Conservation (phyloP, 2,329 filamentous ascomycete species). For the Aspergillus sp. region DNA sequence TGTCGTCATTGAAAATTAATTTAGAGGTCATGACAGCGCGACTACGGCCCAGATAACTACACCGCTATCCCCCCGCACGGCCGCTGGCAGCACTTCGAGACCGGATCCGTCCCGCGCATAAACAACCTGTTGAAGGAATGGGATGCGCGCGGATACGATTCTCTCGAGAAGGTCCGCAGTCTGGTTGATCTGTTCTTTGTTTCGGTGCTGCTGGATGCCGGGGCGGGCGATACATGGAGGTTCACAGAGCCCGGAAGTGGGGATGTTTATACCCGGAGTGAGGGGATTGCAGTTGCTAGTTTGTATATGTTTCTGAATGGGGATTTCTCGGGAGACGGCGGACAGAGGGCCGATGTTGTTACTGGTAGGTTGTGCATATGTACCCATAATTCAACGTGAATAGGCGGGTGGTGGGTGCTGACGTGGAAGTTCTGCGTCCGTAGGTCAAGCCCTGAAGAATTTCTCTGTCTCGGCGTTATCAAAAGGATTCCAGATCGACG, state of each 20-base stretch:
- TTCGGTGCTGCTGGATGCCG: constrained; percentile 59
- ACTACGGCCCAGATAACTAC: constrained; percentile 51
- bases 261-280: constrained; percentile 42
- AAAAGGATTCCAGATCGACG: constrained; percentile 46
- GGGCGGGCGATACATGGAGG: constrained; percentile 52
- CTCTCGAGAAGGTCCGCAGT: constrained; percentile 51
- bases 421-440: neutral
- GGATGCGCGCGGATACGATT: constrained; percentile 44
- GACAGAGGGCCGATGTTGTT: constrained; percentile 12
- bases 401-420: neutral
- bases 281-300: constrained; percentile 53
- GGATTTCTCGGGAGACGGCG: constrained; percentile 30
- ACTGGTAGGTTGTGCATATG: neutral
- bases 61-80: constrained; percentile 55
- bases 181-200: constrained; percentile 63
- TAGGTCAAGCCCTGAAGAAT: constrained; percentile 13
- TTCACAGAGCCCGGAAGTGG: constrained; percentile 42
- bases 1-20: neutral
- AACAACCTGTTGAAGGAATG: constrained; percentile 47
- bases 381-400: too few species aligned
- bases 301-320: constrained; percentile 52
- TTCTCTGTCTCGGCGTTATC: constrained; percentile 36
- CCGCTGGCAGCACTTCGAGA: constrained; percentile 64
- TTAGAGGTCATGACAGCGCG: constrained; percentile 39
- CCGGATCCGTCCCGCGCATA: constrained; percentile 54